Evolutionary conservation across 2,329 filamentous ascomycete species (phyloP).

Genomic region (Verticillium nonalfalfae): DNA sequence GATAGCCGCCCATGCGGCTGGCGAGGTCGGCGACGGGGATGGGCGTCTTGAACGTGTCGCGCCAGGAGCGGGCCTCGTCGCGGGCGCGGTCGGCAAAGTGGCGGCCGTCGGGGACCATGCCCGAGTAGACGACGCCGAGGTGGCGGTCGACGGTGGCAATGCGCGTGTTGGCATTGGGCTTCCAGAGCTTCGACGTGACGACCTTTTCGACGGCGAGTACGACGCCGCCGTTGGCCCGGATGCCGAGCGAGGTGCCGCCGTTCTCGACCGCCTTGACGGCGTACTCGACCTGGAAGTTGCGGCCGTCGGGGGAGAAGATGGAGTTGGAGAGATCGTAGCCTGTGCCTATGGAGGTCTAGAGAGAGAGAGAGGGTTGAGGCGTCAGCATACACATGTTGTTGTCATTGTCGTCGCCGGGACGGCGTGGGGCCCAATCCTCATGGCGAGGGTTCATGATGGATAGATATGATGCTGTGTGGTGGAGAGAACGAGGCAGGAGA

Average conservation of each 20-base stretch:
- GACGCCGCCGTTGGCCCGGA: slow-evolving; percentile 94
- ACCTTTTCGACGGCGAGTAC: slow-evolving; percentile 97
- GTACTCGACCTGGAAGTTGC: slow-evolving; percentile 99
- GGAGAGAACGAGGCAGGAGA: neutral
- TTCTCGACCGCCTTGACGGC: slow-evolving; percentile 98
- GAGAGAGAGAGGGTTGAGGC: neutral
- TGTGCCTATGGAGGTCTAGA: slow-evolving; percentile 96
- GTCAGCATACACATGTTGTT: slow-evolving; percentile 5
- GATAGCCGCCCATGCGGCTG: slow-evolving; percentile 88
- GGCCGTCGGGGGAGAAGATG: slow-evolving; percentile 97
- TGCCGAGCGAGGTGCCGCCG: slow-evolving; percentile 91
- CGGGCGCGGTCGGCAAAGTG: slow-evolving; percentile 93
- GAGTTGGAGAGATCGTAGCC: slow-evolving; percentile 99
- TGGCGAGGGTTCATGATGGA: neutral
- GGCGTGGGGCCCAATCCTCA: neutral
- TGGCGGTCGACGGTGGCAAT: slow-evolving; percentile 94
- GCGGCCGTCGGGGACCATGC: slow-evolving; percentile 88
- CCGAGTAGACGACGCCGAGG: slow-evolving; percentile 86
- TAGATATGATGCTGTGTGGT: neutral
- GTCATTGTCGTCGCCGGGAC: no score
- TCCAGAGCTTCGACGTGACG: slow-evolving; percentile 89
- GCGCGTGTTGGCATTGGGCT: slow-evolving; percentile 91
- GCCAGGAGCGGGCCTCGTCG: slow-evolving; percentile 89
- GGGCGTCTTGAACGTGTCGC: slow-evolving; percentile 87
- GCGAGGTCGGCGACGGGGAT: slow-evolving; percentile 86